Percentiles rank a stretch among this genome's conserved stretches.
phyloP scores from a whole-genome alignment of 495 filamentous ascomycete genomes.

The Cercophora scortea region DNA sequence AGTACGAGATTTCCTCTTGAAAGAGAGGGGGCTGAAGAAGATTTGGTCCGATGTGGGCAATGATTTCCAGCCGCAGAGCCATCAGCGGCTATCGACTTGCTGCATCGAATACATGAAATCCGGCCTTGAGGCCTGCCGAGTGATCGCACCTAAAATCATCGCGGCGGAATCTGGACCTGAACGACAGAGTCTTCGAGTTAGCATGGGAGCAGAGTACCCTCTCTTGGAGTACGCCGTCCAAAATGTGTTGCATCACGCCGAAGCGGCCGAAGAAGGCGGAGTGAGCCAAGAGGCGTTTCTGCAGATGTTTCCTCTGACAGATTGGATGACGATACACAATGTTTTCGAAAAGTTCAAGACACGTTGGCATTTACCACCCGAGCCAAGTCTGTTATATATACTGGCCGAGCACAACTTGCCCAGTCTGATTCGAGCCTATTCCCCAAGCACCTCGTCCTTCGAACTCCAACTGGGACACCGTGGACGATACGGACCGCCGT shows the following conservation, averaged over 20 bases:
- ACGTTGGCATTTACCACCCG: not conserved
- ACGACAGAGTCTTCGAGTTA: not conserved
- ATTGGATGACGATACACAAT: not conserved
- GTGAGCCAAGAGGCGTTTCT: not conserved
- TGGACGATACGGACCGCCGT: slow-evolving; percentile 32
- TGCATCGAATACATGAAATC: too few relatives aligned
- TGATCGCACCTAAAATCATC: not conserved
- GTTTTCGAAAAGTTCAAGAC: not conserved
- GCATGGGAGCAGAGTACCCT: not conserved
- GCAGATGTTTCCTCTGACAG: not conserved
- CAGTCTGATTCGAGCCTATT: slow-evolving; percentile 27
- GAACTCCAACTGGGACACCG: slow-evolving; percentile 10
- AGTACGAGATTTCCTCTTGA: slow-evolving; percentile 28
- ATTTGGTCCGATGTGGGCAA: slow-evolving; percentile 21
- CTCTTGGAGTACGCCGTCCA: not conserved
- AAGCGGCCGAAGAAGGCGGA: not conserved
- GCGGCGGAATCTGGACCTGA: slow-evolving; percentile 25
- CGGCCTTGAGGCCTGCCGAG: too few relatives aligned
- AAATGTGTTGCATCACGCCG: not conserved
- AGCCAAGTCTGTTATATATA: not conserved
- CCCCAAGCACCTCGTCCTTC: slow-evolving; percentile 13
- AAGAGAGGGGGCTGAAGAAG: slow-evolving; percentile 21
- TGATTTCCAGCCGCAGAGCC: too few relatives aligned
- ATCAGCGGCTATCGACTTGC: too few relatives aligned
- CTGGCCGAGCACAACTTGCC: slow-evolving; percentile 4